Evolutionary conservation across 208 protist species (phyloP), one percentile per base, ranked within the genome.

Genomic region (Acanthamoeba triangularis): DNA sequence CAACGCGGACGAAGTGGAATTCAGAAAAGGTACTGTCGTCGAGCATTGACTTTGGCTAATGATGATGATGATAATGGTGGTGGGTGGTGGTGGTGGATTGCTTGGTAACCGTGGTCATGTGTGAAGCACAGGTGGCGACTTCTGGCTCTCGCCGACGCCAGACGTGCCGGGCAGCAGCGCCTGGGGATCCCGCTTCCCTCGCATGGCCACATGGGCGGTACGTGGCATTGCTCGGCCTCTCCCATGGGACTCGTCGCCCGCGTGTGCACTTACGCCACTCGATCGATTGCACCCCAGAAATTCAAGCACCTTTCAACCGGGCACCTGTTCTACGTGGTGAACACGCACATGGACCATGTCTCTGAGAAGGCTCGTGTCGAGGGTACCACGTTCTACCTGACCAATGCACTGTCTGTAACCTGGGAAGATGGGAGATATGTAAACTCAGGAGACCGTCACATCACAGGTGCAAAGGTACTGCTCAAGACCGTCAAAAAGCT

Each of bases 131-230:
- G 72, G 72, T 3, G 76, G 76, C 35, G 76, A 85, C 41, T 85
- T 85, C 30, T 85, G 76, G 76, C 44, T 85, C 14, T 85, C 76
- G 16, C 76, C 76, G 4, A 85, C 76, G 6, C 76, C 76, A 6
- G 41, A 85, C 23, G 44, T 85, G 44, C 76, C 76, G 0, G 76
- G 76, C 25, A 85, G 76, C 47, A 85, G 76, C 44, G 76, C 76
- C 76, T 85, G 76, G 76, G 76, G 76, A 0, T 49, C 76, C 8
- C 2, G 37, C 47, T 85, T 49, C n/a, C 76, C 76, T 23, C 76
- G 76, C 13, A 85, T 85, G 76, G 76, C 76, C 20, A 85, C 76
- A 20, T 85, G 76, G 76, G 76, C 41, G 76, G 76, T 85, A 82
- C 7, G 72, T 25, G 11, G 11, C 23, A 25, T 7, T 65, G 14